These are phyloP conservation scores for Fereydounia khargensis DNA, from an alignment of 1,284 basidiomycete genomes.

Conservation along the genomic window DNA sequence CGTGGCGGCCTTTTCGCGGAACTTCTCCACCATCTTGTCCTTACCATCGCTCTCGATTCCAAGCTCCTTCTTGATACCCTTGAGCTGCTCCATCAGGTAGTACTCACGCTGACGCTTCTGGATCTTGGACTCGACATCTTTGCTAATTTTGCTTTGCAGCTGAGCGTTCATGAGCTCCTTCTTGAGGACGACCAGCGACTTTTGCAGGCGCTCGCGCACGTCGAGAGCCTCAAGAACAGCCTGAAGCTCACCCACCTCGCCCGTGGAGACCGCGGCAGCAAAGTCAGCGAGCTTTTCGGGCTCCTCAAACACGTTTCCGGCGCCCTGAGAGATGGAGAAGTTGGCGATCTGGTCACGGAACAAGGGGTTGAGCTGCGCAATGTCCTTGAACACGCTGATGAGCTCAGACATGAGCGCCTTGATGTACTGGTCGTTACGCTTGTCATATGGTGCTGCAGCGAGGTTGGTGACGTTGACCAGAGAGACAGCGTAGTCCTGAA, in stretches of 20 bases:
- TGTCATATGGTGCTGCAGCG: slow-evolving; percentile 76
- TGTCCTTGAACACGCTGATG: slow-evolving; percentile 97
- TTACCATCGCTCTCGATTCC: slow-evolving; percentile 97
- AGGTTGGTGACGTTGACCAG: slow-evolving; percentile 87
- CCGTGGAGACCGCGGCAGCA: slow-evolving; percentile 89
- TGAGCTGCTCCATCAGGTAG: slow-evolving; percentile 97
- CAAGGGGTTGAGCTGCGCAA: slow-evolving; percentile 91
- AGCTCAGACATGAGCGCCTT: slow-evolving; percentile 96
- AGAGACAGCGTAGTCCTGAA: slow-evolving; percentile 84
- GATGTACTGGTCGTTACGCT: slow-evolving; percentile 70
- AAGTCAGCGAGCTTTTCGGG: slow-evolving; percentile 98
- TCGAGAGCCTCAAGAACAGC: slow-evolving; percentile 84
- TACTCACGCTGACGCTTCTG: slow-evolving; percentile 96
- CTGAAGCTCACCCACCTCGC: slow-evolving; percentile 86
- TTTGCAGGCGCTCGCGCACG: slow-evolving; percentile 85
- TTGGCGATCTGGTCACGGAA: slow-evolving; percentile 98
- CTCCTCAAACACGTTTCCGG: slow-evolving; percentile 96
- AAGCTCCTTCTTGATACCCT: slow-evolving; percentile 97
- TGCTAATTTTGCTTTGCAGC: slow-evolving; percentile 87
- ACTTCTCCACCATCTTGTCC: slow-evolving; percentile 94
- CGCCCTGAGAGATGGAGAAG: slow-evolving; percentile 91
- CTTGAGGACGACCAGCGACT: slow-evolving; percentile 88
- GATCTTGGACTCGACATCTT: slow-evolving; percentile 94
- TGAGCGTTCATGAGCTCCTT: slow-evolving; percentile 98
- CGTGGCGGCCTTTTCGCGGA: slow-evolving; percentile 79